Conservation (phyloP, 495 filamentous ascomycete genomes). For the Trichoderma gamsii region DNA sequence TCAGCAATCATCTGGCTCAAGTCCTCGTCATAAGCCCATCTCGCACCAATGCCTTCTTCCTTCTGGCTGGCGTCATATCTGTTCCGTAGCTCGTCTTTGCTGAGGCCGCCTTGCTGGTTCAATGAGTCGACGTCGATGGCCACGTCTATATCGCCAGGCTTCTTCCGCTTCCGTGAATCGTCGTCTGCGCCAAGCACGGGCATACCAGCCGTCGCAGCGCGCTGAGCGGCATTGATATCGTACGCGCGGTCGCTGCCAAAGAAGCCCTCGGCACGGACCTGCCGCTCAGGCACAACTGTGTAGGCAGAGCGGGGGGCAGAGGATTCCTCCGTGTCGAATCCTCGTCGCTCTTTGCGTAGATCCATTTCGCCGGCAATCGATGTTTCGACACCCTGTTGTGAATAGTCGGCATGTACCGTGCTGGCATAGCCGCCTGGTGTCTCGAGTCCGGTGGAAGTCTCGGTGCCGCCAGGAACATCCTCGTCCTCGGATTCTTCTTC, state of each 20-base stretch:
- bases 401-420: constrained; percentile 68
- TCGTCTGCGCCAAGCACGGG: constrained; percentile 77
- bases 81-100: constrained; percentile 48
- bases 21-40: constrained; percentile 87
- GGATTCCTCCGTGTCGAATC: constrained; percentile 83
- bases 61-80: constrained; percentile 73
- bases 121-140: constrained; percentile 79
- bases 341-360: constrained; percentile 77
- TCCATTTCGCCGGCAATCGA: constrained; percentile 83
- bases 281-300: constrained; percentile 83
- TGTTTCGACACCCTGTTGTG: constrained; percentile 53
- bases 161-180: constrained; percentile 77
- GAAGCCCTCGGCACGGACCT: constrained; percentile 79
- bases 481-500: constrained; percentile 71
- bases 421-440: constrained; percentile 78
- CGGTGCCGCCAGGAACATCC: constrained; percentile 60
- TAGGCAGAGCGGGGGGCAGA: constrained; percentile 69
- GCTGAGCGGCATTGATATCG: constrained; percentile 50
- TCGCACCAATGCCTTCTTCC: constrained; percentile 56
- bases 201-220: constrained; percentile 31
- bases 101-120: constrained; percentile 62
- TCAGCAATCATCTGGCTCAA: constrained; percentile 94
- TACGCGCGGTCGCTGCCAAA: constrained; percentile 93
- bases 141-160: constrained; percentile 91
- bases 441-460: constrained; percentile 71